These are phyloP conservation scores for Fusarium duplospermum DNA, from an alignment of 2,329 filamentous ascomycete species.

Conservation along the genomic window DNA sequence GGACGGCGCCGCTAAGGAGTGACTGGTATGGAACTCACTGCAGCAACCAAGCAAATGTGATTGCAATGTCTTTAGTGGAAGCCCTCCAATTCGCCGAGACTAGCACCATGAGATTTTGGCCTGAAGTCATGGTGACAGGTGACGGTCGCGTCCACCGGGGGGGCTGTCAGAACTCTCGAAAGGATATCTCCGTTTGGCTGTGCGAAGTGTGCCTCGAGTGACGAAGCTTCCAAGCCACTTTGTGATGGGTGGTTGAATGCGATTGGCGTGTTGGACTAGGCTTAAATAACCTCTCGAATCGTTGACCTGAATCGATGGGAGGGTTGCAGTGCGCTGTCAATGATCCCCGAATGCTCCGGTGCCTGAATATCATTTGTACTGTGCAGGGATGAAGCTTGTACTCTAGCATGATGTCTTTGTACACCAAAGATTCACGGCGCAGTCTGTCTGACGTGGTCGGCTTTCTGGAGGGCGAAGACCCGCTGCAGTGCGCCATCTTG, in stretches of 20 bases:
- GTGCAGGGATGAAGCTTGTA: neutral
- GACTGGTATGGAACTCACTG: neutral
- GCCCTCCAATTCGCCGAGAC: neutral
- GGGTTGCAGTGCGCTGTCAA: neutral
- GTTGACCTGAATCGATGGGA: neutral
- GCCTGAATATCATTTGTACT: neutral
- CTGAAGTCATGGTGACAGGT: constrained; percentile 5
- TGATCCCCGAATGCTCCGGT: neutral
- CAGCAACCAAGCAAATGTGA: neutral
- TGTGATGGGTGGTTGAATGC: neutral
- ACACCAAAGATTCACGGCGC: neutral
- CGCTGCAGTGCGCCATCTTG: neutral
- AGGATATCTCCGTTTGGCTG: neutral
- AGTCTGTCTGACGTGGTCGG: neutral
- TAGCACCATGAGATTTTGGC: neutral
- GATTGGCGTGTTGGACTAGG: neutral
- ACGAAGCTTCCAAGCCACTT: neutral
- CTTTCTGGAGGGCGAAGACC: neutral
- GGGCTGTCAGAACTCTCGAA: neutral
- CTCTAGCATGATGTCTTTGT: neutral
- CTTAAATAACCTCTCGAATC: neutral
- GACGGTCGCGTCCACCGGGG: neutral
- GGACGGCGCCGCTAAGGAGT: neutral
- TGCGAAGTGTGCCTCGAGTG: neutral
- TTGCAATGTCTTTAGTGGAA: neutral